phyloP scores from a whole-genome alignment of 2,329 filamentous ascomycete genomes.

The Aspergillus aculeatinus region DNA sequence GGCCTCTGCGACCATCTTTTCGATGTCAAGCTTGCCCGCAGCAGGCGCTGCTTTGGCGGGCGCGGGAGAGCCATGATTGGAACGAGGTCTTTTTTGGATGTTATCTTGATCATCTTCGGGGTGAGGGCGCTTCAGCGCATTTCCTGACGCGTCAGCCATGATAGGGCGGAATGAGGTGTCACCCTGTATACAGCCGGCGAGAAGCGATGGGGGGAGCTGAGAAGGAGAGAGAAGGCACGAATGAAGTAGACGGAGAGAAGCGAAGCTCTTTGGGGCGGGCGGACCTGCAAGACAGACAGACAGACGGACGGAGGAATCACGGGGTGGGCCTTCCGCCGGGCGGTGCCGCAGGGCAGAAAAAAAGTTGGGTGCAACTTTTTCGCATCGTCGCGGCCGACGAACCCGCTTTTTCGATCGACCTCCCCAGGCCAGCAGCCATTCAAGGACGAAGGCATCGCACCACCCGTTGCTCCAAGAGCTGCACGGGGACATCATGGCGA shows the following conservation, averaged over 20 bases:
- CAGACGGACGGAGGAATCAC: constrained; percentile 14
- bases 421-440: constrained; percentile 20
- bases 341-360: constrained; percentile 42
- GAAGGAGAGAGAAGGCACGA: neutral
- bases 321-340: constrained; percentile 20
- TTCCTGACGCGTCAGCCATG: constrained; percentile 47
- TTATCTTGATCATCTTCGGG: constrained; percentile 47
- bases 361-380: constrained; percentile 38
- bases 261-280: neutral
- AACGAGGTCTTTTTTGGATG: constrained; percentile 49
- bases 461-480: constrained; percentile 35
- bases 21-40: constrained; percentile 45
- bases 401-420: constrained; percentile 26
- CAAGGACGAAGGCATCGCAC: constrained; percentile 20
- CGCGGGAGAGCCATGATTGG: constrained; percentile 51
- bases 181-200: constrained; percentile 14
- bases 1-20: constrained; percentile 50
- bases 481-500: constrained; percentile 42
- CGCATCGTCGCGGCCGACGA: constrained; percentile 29
- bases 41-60: constrained; percentile 38
- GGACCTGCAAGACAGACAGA: constrained; percentile 3
- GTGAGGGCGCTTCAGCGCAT: constrained; percentile 50
- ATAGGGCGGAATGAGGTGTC: constrained; percentile 4
- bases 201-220: constrained; percentile 4
- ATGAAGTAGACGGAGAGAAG: neutral